Base-by-base conservation (phyloP, 352 stramenopile genomes). In the Phytophthora constricta region DNA sequence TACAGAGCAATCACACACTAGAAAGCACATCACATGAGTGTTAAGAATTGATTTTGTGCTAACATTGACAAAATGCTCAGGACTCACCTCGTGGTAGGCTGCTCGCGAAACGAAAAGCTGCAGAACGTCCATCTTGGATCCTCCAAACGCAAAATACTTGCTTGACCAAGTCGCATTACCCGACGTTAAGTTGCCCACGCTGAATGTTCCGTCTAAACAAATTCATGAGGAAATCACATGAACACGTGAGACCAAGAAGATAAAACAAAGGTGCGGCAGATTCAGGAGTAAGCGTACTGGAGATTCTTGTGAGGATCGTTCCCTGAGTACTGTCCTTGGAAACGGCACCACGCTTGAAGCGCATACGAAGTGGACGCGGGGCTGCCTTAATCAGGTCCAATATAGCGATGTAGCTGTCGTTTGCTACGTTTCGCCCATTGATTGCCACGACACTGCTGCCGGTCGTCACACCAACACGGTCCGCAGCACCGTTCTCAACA, bases 1-100 rank as follows among this genome's bases (percentile, higher is more conserved):
- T 94, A 94, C 48, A 94, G 68, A 51, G 86, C 88, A 58, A 94
- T 94, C 23, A 94, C 84, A 37, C 86, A 94, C 78, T 91, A 62
- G 8, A 55, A 10, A 47, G 11, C 5, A 46, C 20, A 4, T 22
- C 47, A 56, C 46, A 5, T 59, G 7, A 0, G 51, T 26, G 16
- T 3, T 14, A 31, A 43, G 56, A 56, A 20, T 16, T 26, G 2
- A 16, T 53, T 58, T 61, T 53, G 51, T 28, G 19, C 7, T 3
- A 41, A 33, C 2, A 19, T 10, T 27, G 10, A 48, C 19, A 45
- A 28, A 47, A 37, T 2, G 13, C n/a, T 31, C 2, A 22, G 37
- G 11, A 28, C 50, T 37, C 26, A 90, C 82, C 80, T 95, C 86
- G 52, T 95, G 86, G 59, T 95, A 95, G 17, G 84, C 85, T 31